Evolutionary conservation across 23 red algal species (phyloP), one percentile per base, ranked within the genome.

Genomic region (Pyropia yezoensis): DNA sequence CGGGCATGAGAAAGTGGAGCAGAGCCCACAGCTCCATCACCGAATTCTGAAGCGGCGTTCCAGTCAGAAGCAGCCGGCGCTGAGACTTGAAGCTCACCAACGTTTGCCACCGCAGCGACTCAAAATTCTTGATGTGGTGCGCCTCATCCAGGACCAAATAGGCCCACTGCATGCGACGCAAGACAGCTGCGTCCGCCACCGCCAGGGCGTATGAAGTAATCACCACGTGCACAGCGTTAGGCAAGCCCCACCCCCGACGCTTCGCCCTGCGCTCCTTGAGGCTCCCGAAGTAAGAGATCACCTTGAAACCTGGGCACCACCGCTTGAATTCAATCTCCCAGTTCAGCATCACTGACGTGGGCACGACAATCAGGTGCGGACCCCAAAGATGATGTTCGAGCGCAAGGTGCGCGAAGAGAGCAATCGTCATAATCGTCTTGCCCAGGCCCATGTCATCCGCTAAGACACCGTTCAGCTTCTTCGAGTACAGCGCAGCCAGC

Each of bases 371-470:
- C 12, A 97, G 75, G 50, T 90, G 87, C 27, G 93, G 93, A 23
- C 93, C 93, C 80, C 83, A 90, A 2, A 79, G 28, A 13, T 74
- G 76, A 21, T 82, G 82, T 33, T 87, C 83, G 1, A 78, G 52
- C 24, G 87, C 93, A 11, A 97, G 74, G 80, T 82, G 87, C 20
- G 76, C 76, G 14, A 89, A 80, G 12, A 97, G 68, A 2, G 93
- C 77, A 63, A 97, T 97, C 16, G 93, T 87, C 60, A 84, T 77
- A 47, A 97, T 86, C 22, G 93, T 97, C 47, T 97, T 97, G 23
- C 93, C 93, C 16, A 97, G 79, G 18, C 93, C 93, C 93, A 97
- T 97, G 23, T 97, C 93, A 59, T 97, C 93, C 29, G 93, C 93
- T 20, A 97, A 68, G 49, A 97, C 87, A 18, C 93, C 93, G 54